A percentile compares a stretch with the other conserved stretches of the same genome.
These are phyloP conservation scores for Macrolepiota dolichaula DNA, from an alignment of 768 basidiomycete genomes.

Conservation along the genomic window DNA sequence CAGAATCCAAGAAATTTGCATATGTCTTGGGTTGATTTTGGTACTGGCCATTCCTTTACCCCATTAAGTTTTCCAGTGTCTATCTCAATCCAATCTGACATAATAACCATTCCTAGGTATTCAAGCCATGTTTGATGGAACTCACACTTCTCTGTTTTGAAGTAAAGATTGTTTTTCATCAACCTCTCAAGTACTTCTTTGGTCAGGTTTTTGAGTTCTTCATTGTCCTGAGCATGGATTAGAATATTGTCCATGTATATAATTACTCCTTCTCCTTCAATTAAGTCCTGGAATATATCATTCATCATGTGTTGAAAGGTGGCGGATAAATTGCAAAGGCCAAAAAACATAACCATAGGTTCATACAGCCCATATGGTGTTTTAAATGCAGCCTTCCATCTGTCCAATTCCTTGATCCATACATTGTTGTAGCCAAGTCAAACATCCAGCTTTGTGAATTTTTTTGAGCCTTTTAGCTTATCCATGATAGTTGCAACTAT, in stretches of 20 bases:
- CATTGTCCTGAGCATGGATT: not conserved
- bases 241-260: slow-evolving; percentile 17
- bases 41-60: too few relatives aligned
- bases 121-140: not conserved
- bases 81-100: too few relatives aligned
- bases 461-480: not conserved
- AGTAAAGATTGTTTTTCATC: not conserved
- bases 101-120: not conserved
- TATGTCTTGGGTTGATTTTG: not conserved
- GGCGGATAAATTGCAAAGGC: not conserved
- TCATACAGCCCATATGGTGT: not conserved
- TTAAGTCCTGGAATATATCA: slow-evolving; percentile 4
- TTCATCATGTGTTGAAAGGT: slow-evolving; percentile 17
- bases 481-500: not conserved
- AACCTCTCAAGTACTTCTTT: not conserved
- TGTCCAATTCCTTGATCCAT: not conserved
- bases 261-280: not conserved
- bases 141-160: not conserved
- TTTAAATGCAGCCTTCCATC: not conserved
- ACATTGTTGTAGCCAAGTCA: not conserved
- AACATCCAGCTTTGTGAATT: not conserved
- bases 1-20: slow-evolving; percentile 21
- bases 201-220: not conserved
- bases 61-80: too few relatives aligned
- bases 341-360: not conserved